Conservation (phyloP, 495 filamentous ascomycete species). For the Delitschia confertaspora region DNA sequence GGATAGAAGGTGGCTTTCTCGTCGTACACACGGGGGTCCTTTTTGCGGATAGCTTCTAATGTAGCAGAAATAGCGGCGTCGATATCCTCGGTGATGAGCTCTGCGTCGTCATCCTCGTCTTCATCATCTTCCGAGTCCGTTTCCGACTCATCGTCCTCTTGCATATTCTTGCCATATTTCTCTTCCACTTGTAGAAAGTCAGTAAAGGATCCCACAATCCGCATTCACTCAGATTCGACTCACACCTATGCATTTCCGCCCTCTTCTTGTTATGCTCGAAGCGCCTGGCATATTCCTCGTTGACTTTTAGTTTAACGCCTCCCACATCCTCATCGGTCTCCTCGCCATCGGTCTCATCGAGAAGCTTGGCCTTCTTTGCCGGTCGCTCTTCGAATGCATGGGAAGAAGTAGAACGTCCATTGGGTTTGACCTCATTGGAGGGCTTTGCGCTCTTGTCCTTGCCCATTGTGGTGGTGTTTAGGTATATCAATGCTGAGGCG, state of each 20-base stretch:
- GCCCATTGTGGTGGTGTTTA: too few species aligned
- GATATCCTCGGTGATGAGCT: constrained; percentile 68
- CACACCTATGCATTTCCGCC: constrained; percentile 75
- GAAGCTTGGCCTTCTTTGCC: constrained; percentile 29
- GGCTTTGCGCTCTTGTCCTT: too few species aligned
- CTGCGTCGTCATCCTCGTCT: constrained; percentile 81
- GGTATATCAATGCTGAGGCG: too few species aligned
- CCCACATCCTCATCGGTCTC: constrained; percentile 39
- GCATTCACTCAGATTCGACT: constrained; percentile 31
- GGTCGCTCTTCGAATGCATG: constrained; percentile 13
- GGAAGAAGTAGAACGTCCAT: too few species aligned
- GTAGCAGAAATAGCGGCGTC: constrained; percentile 82
- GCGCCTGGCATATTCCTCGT: constrained; percentile 76
- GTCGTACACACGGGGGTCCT: constrained; percentile 87
- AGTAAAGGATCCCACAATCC: not conserved
- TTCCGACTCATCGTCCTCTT: constrained; percentile 39
- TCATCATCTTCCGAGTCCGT: constrained; percentile 60
- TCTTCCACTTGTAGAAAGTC: constrained; percentile 58
- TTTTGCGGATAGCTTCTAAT: constrained; percentile 73
- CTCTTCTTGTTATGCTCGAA: constrained; percentile 97
- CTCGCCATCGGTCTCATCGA: constrained; percentile 28
- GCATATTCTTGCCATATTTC: constrained; percentile 56
- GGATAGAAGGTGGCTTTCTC: constrained; percentile 65
- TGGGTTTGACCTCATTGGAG: too few species aligned
- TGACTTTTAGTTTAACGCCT: constrained; percentile 61